These are phyloP conservation scores for Cryphonectria naterciae DNA, from an alignment of 2,329 filamentous ascomycete genomes.

Conservation along the genomic window DNA sequence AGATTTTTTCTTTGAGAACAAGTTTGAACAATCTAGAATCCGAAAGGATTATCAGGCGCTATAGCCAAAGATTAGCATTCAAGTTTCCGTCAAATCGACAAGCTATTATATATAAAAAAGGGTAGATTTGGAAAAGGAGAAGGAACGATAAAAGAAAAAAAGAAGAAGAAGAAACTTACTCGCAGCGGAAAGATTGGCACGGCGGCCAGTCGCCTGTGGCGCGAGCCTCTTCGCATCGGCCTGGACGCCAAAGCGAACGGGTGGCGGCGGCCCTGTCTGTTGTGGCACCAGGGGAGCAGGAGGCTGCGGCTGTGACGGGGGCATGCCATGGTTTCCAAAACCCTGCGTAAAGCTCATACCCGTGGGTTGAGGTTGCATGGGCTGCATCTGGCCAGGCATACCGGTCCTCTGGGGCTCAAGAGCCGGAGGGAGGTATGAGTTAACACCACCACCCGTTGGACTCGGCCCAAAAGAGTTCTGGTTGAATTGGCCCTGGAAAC, in stretches of 20 bases:
- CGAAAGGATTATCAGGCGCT: conserved; percentile 60
- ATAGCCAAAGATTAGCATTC: conserved; percentile 29
- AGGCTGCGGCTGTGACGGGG: conserved; percentile 61
- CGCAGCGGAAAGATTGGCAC: conserved; percentile 90
- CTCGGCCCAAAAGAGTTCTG: conserved; percentile 49
- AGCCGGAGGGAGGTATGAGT: conserved; percentile 61
- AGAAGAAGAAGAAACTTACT: conserved; percentile 68
- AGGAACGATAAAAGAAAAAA: too few relatives aligned
- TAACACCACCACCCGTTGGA: conserved; percentile 49
- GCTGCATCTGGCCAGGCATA: conserved; percentile 44
- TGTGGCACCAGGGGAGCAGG: conserved; percentile 71
- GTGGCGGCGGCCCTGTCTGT: conserved; percentile 83
- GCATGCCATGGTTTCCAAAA: conserved; percentile 46
- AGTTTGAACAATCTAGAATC: conserved; percentile 44
- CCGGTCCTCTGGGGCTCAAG: conserved; percentile 65
- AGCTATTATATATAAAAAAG: too few relatives aligned
- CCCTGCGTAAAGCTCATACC: conserved; percentile 52
- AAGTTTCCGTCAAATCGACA: neutral
- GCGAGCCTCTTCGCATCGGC: conserved; percentile 74
- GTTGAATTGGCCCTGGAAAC: conserved; percentile 51
- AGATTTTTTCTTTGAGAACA: neutral
- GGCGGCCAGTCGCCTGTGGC: conserved; percentile 84
- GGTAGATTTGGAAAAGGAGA: too few relatives aligned
- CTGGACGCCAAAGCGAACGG: conserved; percentile 84
- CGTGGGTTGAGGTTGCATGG: conserved; percentile 53